phyloP scores from a whole-genome alignment of 768 basidiomycete species.

The Tylopilus plumbeoviolaceoides region DNA sequence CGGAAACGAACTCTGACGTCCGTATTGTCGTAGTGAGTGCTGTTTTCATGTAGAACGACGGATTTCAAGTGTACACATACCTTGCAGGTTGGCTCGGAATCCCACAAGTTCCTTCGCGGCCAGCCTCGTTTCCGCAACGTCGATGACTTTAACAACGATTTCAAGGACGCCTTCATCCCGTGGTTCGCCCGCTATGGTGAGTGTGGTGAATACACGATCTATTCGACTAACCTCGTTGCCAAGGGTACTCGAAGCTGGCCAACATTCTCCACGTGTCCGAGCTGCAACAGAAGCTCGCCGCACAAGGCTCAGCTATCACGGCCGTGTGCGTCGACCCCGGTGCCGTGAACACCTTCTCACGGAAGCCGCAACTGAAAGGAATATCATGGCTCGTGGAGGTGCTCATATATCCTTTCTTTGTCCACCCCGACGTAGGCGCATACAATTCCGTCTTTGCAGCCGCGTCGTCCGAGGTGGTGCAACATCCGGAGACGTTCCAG shows the following conservation, averaged over 20 bases:
- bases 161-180: constrained; percentile 16
- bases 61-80: neutral
- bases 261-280: constrained; percentile 46
- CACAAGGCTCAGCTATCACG: constrained; percentile 25
- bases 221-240: neutral
- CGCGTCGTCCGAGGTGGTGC: constrained; percentile 20
- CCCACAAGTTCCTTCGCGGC: constrained; percentile 20
- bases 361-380: constrained; percentile 14
- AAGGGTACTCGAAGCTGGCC: constrained; percentile 51
- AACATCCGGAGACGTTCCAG: constrained; percentile 22
- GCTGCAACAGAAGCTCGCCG: constrained; percentile 42
- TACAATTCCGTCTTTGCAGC: constrained; percentile 30
- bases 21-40: constrained; percentile 52
- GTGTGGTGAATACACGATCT: neutral
- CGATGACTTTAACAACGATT: constrained; percentile 37
- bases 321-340: constrained; percentile 31
- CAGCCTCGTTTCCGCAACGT: constrained; percentile 26
- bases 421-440: constrained; percentile 21
- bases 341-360: constrained; percentile 29
- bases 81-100: constrained; percentile 33
- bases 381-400: constrained; percentile 21
- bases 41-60: neutral
- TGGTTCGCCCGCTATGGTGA: constrained; percentile 33
- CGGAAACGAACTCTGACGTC: constrained; percentile 48
- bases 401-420: constrained; percentile 17